Conservation (phyloP, 441 rosid species). For the Macaranga tanarius region DNA sequence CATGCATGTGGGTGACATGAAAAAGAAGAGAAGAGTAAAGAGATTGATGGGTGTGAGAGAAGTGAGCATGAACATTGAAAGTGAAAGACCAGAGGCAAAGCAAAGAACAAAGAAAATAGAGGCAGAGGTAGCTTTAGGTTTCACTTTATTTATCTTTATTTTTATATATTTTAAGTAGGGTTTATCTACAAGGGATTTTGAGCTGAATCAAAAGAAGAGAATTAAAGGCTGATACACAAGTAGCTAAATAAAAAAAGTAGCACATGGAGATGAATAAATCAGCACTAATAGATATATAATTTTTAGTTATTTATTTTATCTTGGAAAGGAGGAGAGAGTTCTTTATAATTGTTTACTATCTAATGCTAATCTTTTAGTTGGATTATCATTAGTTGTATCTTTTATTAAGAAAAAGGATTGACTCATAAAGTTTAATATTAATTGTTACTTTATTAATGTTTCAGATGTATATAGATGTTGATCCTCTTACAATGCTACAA, state of each 20-base stretch:
- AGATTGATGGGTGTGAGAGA: slow-evolving; percentile 9
- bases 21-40: slow-evolving; percentile 35
- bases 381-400: neutral
- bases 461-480: neutral
- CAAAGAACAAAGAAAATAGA: slow-evolving; percentile 44
- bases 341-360: neutral
- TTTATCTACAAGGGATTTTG: slow-evolving; percentile 28
- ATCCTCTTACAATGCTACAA: neutral
- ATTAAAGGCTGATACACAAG: slow-evolving; percentile 26
- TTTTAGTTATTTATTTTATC: neutral
- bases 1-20: slow-evolving; percentile 43
- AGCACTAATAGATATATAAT: neutral
- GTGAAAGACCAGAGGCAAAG: slow-evolving; percentile 45
- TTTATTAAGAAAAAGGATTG: neutral
- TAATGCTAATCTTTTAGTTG: slow-evolving; percentile 6
- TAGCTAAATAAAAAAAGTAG: slow-evolving; percentile 32
- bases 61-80: slow-evolving; percentile 30
- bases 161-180: slow-evolving; percentile 20
- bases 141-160: slow-evolving; percentile 20
- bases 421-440: neutral
- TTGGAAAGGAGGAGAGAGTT: slow-evolving; percentile 3
- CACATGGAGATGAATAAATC: slow-evolving; percentile 28
- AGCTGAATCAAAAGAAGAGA: slow-evolving; percentile 38
- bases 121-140: slow-evolving; percentile 47
- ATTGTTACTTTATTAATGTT: no score